Base-by-base conservation (phyloP, 73 alveolate genomes). In the Paramecium octaurelia region DNA sequence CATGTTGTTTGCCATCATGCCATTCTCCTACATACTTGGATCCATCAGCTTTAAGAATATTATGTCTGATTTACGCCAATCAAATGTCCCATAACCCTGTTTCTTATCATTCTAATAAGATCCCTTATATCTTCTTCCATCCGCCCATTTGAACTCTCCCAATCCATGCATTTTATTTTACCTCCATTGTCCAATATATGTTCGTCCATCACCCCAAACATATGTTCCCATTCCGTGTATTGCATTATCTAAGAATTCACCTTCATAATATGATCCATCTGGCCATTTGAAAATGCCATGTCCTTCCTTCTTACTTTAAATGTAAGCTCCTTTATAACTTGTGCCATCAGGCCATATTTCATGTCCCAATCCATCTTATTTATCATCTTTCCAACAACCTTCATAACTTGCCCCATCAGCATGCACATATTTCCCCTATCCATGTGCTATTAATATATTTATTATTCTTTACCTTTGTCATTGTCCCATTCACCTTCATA, bases 341-440 rank as follows among this genome's bases (percentile, higher is more conserved):
- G 98, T 88, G 48, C 97, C 97, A 93, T 95, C 98, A 60, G 96
- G 95, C 97, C 98, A 96, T 44, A 64, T 94, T 93, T 96, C 98
- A 69, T 42, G 76, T 18, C 98, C 98, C 40, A 83, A 91, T 10
- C 98, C 98, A 94, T 91, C 95, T 92, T 96, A 93, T 40, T 95
- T 95, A 88, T 95, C 98, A 90, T 95, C 94, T 34, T 85, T 88
- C 96, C 97, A 96, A 46, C 86, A 89, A 2, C 98, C 98, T 60
- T 86, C 92, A 92, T 96, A 96, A 46, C 90, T 93, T 83, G 96
- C 94, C 34, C 98, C 98, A 86, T 93, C 95, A n/a, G 95, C 86
- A 43, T 92, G 96, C 0, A 75, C 86, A 64, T 86, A 93, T 6
- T 42, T 75, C 38, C 96, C 96, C 1, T 38, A 86, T 18, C 96